Conservation (phyloP, 768 basidiomycete species). For the Lyophyllum shimeji region DNA sequence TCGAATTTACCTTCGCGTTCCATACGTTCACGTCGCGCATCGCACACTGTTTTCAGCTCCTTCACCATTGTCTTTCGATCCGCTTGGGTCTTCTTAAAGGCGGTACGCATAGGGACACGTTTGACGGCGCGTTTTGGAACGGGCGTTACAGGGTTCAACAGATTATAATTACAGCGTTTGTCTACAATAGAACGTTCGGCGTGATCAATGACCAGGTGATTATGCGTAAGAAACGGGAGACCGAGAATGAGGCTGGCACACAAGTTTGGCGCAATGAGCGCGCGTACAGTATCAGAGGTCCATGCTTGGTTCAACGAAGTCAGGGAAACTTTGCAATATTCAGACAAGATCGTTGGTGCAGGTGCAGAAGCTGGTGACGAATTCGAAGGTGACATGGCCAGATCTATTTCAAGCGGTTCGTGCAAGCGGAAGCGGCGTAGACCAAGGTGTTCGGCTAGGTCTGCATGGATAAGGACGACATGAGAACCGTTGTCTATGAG, state of each 20-base stretch:
- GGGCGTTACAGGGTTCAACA: not conserved
- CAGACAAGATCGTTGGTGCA: not conserved
- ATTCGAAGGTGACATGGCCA: not conserved
- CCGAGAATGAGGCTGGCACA: slow-evolving; percentile 1
- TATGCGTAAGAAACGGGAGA: not conserved
- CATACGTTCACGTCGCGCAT: not conserved
- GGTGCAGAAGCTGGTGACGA: not conserved
- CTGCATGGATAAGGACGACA: slow-evolving; percentile 29
- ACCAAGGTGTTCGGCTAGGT: slow-evolving; percentile 16
- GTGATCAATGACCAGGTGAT: slow-evolving; percentile 28
- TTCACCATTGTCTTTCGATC: not conserved
- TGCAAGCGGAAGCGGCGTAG: not conserved
- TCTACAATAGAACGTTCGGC: slow-evolving; percentile 10
- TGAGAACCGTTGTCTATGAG: slow-evolving; percentile 30
- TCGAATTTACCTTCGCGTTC: not conserved
- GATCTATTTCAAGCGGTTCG: slow-evolving; percentile 5
- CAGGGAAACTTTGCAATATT: not conserved
- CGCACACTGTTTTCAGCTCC: not conserved
- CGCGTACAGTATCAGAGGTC: not conserved
- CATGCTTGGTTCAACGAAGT: slow-evolving; percentile 1
- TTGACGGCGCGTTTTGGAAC: not conserved
- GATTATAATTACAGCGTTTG: slow-evolving; percentile 5
- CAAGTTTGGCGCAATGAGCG: not conserved
- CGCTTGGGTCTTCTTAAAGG: not conserved
- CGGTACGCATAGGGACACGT: not conserved